Evolutionary conservation across 805 yeast species (phyloP).

Genomic region (Hanseniaspora vineae): DNA sequence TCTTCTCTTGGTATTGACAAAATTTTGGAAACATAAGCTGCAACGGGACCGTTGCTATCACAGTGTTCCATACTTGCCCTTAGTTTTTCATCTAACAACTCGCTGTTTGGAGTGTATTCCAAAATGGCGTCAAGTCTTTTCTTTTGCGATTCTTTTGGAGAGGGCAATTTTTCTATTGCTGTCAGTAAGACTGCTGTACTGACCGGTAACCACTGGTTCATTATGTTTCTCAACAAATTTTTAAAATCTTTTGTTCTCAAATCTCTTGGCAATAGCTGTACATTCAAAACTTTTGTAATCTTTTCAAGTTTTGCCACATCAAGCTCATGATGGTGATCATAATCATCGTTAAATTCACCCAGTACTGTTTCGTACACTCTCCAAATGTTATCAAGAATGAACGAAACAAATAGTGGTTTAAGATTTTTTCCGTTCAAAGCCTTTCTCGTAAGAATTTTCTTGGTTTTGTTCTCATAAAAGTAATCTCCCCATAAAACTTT

Average conservation of each 20-base stretch:
- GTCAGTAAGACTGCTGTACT: conserved; percentile 75
- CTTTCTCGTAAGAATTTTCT: conserved; percentile 60
- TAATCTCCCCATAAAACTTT: conserved; percentile 95
- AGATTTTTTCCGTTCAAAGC: conserved; percentile 46
- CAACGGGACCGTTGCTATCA: conserved; percentile 48
- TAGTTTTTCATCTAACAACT: conserved; percentile 35
- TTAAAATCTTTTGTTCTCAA: conserved; percentile 66
- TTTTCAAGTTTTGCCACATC: conserved; percentile 62
- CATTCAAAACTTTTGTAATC: conserved; percentile 55
- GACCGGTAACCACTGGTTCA: conserved; percentile 92
- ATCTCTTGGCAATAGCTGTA: conserved; percentile 64
- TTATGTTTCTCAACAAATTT: conserved; percentile 45
- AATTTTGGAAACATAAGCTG: conserved; percentile 83
- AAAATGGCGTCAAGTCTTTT: conserved; percentile 59
- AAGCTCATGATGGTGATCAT: conserved; percentile 2
- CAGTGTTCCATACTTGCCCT: conserved; percentile 50
- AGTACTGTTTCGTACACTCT: conserved; percentile 67
- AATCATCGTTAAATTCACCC: conserved; percentile 28
- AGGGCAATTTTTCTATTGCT: conserved; percentile 74
- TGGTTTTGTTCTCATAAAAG: conserved; percentile 79
- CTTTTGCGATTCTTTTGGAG: conserved; percentile 66
- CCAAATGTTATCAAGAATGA: conserved; percentile 87
- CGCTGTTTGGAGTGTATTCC: conserved; percentile 13
- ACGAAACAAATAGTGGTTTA: conserved; percentile 77
- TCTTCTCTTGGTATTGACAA: conserved; percentile 74